Evolutionary conservation across 768 basidiomycete species (phyloP), one percentile per base, ranked within the genome.

Genomic region (Gymnopilus dilepis): DNA sequence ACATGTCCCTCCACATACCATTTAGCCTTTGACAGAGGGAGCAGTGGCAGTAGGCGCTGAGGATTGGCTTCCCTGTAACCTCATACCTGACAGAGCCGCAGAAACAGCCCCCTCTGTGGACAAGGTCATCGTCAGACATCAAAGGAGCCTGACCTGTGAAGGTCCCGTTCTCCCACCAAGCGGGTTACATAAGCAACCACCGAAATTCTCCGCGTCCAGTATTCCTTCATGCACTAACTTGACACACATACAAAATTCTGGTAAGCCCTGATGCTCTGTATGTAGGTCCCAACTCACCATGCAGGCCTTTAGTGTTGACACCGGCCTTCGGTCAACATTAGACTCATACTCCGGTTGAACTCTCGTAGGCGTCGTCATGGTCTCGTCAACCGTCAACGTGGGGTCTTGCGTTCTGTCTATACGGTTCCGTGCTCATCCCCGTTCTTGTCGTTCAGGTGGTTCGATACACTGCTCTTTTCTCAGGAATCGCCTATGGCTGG

Each of bases 401-500:
- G 69, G 89, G 79, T 40, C 48, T 53, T 33, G 21, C 65, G 33
- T 56, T 38, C 52, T 45, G 19, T 58, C 24, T 45, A 42, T 38
- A 48, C 55, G 50, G 42, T 55, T 52, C 26, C 30, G 11, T 56
- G 45, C 62, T 60, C 13, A 62, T 62, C 52, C 54, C 22, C 13
- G 30, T 50, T 40, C 50, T 38, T 38, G 33, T 64, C 41, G 26
- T 48, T 47, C 74, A 96, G 97, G 97, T 97, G 75, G 90, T 91
- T 70, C 92, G 97, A 72, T 99, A 97, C 77, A 89, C 94, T 19
- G 95, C 96, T 53, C 86, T 99, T 68, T 77, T 90, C 65, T 83
- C 87, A 42, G 97, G 97, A 72, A 84, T 97, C 67, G 77, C 88
- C 73, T 99, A 98, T 75, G 97, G 97, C 73, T 89, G 96, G 75